A percentile compares a stretch with the other conserved stretches of the same genome.
phyloP scores from a whole-genome alignment of 2,329 filamentous ascomycete genomes.

The Calonectria pauciramosa region DNA sequence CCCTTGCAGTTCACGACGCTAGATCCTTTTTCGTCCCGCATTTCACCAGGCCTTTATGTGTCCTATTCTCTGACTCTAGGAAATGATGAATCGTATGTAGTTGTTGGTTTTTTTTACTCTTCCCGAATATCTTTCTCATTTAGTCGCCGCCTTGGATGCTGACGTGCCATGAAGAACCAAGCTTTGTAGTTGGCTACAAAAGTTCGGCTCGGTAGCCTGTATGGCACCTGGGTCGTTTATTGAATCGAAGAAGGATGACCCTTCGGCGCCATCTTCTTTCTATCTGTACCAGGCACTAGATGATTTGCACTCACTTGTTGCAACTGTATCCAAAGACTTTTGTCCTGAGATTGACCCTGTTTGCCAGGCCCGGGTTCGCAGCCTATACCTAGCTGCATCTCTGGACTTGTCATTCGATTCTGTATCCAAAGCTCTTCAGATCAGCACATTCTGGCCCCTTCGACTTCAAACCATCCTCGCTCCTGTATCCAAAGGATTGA shows the following conservation, averaged over 20 bases:
- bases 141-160: not conserved
- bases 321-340: slow-evolving; percentile 64
- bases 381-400: slow-evolving; percentile 67
- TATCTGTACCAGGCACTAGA: slow-evolving; percentile 80
- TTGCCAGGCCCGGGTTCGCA: slow-evolving; percentile 64
- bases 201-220: slow-evolving; percentile 73
- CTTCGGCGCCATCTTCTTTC: slow-evolving; percentile 63
- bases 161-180: slow-evolving; percentile 52
- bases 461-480: slow-evolving; percentile 56
- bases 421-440: slow-evolving; percentile 73
- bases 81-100: slow-evolving; percentile 40
- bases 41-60: slow-evolving; percentile 86
- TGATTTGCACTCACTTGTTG: slow-evolving; percentile 66
- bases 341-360: slow-evolving; percentile 61
- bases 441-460: slow-evolving; percentile 76
- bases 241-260: slow-evolving; percentile 51
- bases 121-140: not conserved
- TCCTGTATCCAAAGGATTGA: slow-evolving; percentile 59
- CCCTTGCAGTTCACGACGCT: slow-evolving; percentile 68
- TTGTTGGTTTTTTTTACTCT: not conserved
- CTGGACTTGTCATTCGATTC: slow-evolving; percentile 85
- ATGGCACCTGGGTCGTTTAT: slow-evolving; percentile 68
- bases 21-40: slow-evolving; percentile 79
- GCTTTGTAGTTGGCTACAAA: slow-evolving; percentile 71
- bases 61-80: slow-evolving; percentile 73